Conservation (phyloP, 306 rosid species). For the Vigna mungo region DNA sequence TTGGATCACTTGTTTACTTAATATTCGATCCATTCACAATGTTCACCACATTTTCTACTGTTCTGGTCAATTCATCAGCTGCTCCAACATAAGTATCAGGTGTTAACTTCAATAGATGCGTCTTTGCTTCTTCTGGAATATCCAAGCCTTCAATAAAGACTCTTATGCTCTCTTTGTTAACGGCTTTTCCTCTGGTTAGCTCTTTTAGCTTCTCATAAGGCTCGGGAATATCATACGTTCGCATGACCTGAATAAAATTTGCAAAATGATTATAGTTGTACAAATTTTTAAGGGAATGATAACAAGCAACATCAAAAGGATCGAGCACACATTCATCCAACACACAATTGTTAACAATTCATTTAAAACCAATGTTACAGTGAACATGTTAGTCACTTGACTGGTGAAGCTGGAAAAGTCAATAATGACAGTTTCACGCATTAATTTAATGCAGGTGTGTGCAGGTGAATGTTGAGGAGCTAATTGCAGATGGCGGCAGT, state of each 20-base stretch:
- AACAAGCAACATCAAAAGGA: constrained; percentile 33
- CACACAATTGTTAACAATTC: constrained; percentile 11
- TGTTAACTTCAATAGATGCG: constrained; percentile 66
- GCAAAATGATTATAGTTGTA: constrained; percentile 7
- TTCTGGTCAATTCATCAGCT: constrained; percentile 80
- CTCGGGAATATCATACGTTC: constrained; percentile 91
- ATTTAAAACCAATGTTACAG: neutral
- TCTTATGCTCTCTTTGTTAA: constrained; percentile 75
- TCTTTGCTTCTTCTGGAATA: constrained; percentile 75
- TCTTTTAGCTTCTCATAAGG: constrained; percentile 93
- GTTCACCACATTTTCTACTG: constrained; percentile 56
- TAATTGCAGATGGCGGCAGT: no score
- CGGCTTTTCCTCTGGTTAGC: constrained; percentile 87
- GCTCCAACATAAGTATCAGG: constrained; percentile 84
- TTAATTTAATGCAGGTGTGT: no score
- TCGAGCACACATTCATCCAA: neutral
- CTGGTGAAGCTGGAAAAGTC: no score
- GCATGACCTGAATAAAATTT: constrained; percentile 69
- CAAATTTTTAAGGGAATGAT: neutral
- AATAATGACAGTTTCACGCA: no score
- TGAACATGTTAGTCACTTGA: no score
- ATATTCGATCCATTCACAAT: constrained; percentile 36
- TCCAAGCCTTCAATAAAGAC: constrained; percentile 79
- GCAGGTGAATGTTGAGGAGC: no score
- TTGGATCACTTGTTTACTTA: neutral